Evolutionary conservation across 495 filamentous ascomycete genomes (phyloP).

Genomic region (Lepraria neglecta): DNA sequence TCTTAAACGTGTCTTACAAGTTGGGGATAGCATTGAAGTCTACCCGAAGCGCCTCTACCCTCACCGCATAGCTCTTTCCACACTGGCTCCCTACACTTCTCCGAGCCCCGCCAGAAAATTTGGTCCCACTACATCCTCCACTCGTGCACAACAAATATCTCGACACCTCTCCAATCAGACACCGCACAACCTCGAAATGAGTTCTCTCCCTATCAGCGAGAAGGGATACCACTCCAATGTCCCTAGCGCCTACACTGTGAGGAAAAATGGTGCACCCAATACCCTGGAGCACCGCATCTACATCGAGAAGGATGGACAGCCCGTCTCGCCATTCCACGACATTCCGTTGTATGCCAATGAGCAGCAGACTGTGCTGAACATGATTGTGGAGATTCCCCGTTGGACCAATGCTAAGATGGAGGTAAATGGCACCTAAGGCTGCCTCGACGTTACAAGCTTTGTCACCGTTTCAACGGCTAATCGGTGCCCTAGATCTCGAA

Average conservation of each 20-base stretch:
- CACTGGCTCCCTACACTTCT: constrained; percentile 28
- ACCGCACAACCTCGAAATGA: constrained; percentile 35
- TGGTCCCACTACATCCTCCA: constrained; percentile 35
- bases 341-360: constrained; percentile 94
- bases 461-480: constrained; percentile 5
- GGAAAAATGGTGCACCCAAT: constrained; percentile 84
- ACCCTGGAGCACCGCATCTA: constrained; percentile 96
- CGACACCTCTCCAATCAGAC: constrained; percentile 43
- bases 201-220: constrained; percentile 32
- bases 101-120: constrained; percentile 24
- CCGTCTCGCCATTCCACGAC: constrained; percentile 95
- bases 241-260: constrained; percentile 53
- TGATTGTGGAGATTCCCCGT: constrained; percentile 97
- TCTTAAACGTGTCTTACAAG: not conserved
- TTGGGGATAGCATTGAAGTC: not conserved
- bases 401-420: constrained; percentile 99
- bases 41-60: not conserved
- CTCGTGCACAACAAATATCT: constrained; percentile 50
- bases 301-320: constrained; percentile 94
- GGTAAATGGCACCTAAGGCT: constrained; percentile 45
- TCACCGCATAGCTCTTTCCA: constrained; percentile 19
- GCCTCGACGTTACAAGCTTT: constrained; percentile 2
- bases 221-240: constrained; percentile 47
- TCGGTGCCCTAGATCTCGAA: constrained; percentile 68
- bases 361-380: constrained; percentile 92